These are phyloP conservation scores for Elaphomyces granulatus DNA, from an alignment of 495 filamentous ascomycete genomes.

Conservation along the genomic window DNA sequence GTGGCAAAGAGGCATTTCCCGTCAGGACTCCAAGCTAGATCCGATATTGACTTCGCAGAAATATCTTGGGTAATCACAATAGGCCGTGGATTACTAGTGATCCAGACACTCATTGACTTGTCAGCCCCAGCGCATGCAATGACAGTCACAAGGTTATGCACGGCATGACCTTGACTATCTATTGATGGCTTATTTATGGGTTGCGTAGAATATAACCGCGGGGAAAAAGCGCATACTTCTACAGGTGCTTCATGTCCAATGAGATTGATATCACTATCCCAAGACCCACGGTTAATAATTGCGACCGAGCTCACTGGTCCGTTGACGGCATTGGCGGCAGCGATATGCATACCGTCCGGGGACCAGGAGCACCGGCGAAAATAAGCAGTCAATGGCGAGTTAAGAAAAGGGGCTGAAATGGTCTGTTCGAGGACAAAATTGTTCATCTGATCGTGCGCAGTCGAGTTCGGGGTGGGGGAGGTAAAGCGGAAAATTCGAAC, in stretches of 20 bases:
- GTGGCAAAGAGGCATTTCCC: slow-evolving; percentile 75
- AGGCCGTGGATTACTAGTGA: slow-evolving; percentile 82
- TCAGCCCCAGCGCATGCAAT: slow-evolving; percentile 95
- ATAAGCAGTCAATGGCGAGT: slow-evolving; percentile 88
- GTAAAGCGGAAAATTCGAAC: slow-evolving; percentile 96
- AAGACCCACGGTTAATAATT: slow-evolving; percentile 80
- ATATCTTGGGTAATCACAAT: slow-evolving; percentile 80
- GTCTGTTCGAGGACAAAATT: slow-evolving; percentile 88
- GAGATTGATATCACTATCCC: slow-evolving; percentile 94
- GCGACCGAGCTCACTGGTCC: slow-evolving; percentile 94
- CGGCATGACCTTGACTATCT: slow-evolving; percentile 25
- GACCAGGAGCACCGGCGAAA: slow-evolving; percentile 96
- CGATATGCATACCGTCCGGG: slow-evolving; percentile 92
- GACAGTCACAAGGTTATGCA: slow-evolving; percentile 59
- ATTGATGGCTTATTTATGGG: slow-evolving; percentile 33
- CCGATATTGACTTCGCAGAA: slow-evolving; percentile 76
- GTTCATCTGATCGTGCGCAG: slow-evolving; percentile 81
- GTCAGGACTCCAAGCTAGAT: slow-evolving; percentile 90
- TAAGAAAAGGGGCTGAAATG: slow-evolving; percentile 69
- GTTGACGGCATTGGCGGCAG: slow-evolving; percentile 91
- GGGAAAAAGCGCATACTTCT: slow-evolving; percentile 94
- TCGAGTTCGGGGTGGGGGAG: slow-evolving; percentile 80
- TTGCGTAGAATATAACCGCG: slow-evolving; percentile 69
- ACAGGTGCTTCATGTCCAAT: slow-evolving; percentile 95
- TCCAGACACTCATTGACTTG: slow-evolving; percentile 91